These are phyloP conservation scores for Lactarius quietus DNA, from an alignment of 768 basidiomycete genomes.

Conservation along the genomic window DNA sequence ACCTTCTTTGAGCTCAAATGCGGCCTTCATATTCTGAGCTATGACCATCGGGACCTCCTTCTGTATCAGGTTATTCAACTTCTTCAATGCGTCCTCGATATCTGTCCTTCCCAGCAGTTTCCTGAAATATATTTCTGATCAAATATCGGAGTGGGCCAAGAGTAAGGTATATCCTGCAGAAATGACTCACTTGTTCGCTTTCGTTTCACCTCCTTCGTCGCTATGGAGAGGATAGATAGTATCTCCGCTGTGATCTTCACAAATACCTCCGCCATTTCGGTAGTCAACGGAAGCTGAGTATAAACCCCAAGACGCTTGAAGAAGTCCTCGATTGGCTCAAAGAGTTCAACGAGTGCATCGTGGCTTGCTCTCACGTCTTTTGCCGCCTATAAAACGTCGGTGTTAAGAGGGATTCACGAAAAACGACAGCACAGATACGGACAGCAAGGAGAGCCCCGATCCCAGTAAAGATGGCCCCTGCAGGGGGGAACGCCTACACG, in stretches of 20 bases:
- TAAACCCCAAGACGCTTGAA: not conserved
- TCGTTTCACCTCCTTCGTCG: not conserved
- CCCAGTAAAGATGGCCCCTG: not conserved
- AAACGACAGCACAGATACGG: not conserved
- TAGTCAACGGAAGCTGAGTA: not conserved
- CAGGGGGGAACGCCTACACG: not conserved
- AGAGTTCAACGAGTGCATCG: not conserved
- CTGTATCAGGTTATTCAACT: not conserved
- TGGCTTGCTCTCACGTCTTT: not conserved
- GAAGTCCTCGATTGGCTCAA: not conserved
- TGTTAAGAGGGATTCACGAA: not conserved
- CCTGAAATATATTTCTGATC: not conserved
- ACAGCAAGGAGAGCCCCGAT: not conserved
- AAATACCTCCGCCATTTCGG: not conserved
- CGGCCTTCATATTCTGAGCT: not conserved
- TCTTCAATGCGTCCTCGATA: not conserved
- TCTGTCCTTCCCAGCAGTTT: conserved; percentile 2
- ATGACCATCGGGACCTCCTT: not conserved
- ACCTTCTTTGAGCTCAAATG: not conserved
- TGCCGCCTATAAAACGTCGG: not conserved
- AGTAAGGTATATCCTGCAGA: not conserved
- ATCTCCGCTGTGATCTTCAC: not conserved
- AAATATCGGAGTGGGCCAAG: not conserved
- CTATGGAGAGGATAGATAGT: not conserved
- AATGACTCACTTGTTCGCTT: not conserved